Percentiles rank a stretch among this genome's conserved stretches.
Evolutionary conservation across 2,329 filamentous ascomycete genomes (phyloP).

Genomic region (Exutisphaerella laricina): DNA sequence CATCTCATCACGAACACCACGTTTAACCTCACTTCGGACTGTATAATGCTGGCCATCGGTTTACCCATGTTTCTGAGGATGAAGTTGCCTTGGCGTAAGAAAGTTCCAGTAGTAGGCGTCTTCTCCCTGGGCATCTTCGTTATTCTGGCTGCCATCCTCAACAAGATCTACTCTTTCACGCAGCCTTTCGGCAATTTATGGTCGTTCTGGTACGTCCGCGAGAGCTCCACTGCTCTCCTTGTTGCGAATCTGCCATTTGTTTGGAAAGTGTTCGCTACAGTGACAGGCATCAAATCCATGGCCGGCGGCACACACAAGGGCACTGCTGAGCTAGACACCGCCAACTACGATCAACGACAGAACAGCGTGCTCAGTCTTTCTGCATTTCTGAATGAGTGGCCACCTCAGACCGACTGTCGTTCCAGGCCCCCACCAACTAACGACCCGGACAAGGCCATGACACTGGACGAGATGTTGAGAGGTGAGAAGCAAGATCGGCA

Average conservation of each 20-base stretch:
- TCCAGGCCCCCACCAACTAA: too few relatives aligned
- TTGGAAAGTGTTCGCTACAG: constrained; percentile 50
- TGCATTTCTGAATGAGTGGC: constrained; percentile 9
- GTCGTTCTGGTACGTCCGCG: constrained; percentile 57
- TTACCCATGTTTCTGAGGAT: constrained; percentile 44
- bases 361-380: constrained; percentile 10
- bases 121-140: constrained; percentile 54
- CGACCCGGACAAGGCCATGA: neutral
- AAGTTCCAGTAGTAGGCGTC: constrained; percentile 49
- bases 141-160: constrained; percentile 54
- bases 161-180: constrained; percentile 57
- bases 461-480: neutral
- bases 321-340: constrained; percentile 2
- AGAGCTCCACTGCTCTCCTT: constrained; percentile 54
- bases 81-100: constrained; percentile 42
- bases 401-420: too few relatives aligned
- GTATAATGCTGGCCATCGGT: constrained; percentile 41
- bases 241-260: constrained; percentile 57
- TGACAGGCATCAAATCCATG: constrained; percentile 31
- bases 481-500: neutral
- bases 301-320: constrained; percentile 5
- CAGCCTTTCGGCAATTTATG: constrained; percentile 52
- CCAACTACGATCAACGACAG: constrained; percentile 2
- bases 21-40: constrained; percentile 44
- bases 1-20: constrained; percentile 36